Evolutionary conservation across 2,329 filamentous ascomycete species (phyloP).

Genomic region (Diaporthe sp.): DNA sequence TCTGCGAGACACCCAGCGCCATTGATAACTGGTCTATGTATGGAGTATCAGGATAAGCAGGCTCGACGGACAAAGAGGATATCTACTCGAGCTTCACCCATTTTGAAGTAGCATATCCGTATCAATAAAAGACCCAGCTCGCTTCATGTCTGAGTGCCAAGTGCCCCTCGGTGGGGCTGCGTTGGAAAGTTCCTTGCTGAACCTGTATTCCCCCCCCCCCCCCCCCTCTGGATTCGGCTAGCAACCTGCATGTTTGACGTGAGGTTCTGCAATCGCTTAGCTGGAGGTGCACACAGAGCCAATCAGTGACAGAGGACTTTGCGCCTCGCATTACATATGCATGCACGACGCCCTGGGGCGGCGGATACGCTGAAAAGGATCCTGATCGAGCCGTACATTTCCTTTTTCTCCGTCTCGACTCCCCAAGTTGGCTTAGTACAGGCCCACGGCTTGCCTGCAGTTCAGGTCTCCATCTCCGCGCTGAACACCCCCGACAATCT

Average conservation of each 20-base stretch:
- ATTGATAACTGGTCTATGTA: too few relatives aligned
- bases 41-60: too few relatives aligned
- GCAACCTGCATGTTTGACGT: neutral
- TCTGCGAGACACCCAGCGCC: too few relatives aligned
- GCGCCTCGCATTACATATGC: neutral
- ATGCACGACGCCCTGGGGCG: neutral
- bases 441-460: neutral
- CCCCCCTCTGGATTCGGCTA: neutral
- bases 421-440: neutral
- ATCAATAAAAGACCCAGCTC: neutral
- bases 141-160: neutral
- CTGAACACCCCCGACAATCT: neutral
- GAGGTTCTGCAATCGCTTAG: neutral
- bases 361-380: neutral
- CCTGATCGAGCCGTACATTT: neutral
- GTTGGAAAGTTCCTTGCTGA: neutral
- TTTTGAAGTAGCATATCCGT: too few relatives aligned
- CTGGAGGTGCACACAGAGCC: neutral
- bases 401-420: neutral
- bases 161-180: neutral
- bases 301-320: neutral
- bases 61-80: too few relatives aligned
- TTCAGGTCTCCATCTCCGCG: neutral
- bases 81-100: too few relatives aligned
- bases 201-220: neutral